Conservation (phyloP, 2,329 filamentous ascomycete species). For the Colletotrichum sp. region DNA sequence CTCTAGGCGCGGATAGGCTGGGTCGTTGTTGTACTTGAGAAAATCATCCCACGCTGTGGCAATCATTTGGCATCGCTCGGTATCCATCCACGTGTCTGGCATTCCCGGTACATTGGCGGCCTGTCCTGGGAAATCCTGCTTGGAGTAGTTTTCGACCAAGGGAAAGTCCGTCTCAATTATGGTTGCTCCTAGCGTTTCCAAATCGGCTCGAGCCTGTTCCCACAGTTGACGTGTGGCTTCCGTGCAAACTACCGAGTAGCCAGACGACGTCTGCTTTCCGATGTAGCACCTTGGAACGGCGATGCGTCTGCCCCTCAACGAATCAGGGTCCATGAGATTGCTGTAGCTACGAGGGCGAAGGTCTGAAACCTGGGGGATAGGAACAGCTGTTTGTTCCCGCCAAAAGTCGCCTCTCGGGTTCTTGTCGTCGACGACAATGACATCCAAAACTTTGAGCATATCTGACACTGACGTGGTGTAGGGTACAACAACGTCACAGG, state of each 20-base stretch:
- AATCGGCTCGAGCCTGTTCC: slow-evolving; percentile 34
- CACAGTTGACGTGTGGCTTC: slow-evolving; percentile 27
- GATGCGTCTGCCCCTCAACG: slow-evolving; percentile 48
- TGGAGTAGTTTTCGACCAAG: slow-evolving; percentile 4
- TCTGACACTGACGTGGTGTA: slow-evolving; percentile 53
- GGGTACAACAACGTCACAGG: slow-evolving; percentile 56
- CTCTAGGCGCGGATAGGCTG: slow-evolving; percentile 38
- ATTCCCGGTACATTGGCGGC: slow-evolving; percentile 5
- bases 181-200: slow-evolving; percentile 45
- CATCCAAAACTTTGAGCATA: slow-evolving; percentile 43
- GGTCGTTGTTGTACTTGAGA: slow-evolving; percentile 44
- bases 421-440: slow-evolving; percentile 48
- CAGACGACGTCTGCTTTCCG: slow-evolving; percentile 32
- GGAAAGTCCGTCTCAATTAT: slow-evolving; percentile 34
- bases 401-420: slow-evolving; percentile 52
- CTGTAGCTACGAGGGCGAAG: slow-evolving; percentile 37
- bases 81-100: slow-evolving; percentile 43
- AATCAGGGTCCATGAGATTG: slow-evolving; percentile 29
- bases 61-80: slow-evolving; percentile 42
- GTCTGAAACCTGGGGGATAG: slow-evolving; percentile 37
- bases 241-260: neutral
- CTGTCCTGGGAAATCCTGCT: neutral
- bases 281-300: slow-evolving; percentile 58
- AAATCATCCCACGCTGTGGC: slow-evolving; percentile 56
- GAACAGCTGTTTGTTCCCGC: slow-evolving; percentile 51